Evolutionary conservation across 768 basidiomycete genomes (phyloP).

Genomic region (Myochromella boudieri): DNA sequence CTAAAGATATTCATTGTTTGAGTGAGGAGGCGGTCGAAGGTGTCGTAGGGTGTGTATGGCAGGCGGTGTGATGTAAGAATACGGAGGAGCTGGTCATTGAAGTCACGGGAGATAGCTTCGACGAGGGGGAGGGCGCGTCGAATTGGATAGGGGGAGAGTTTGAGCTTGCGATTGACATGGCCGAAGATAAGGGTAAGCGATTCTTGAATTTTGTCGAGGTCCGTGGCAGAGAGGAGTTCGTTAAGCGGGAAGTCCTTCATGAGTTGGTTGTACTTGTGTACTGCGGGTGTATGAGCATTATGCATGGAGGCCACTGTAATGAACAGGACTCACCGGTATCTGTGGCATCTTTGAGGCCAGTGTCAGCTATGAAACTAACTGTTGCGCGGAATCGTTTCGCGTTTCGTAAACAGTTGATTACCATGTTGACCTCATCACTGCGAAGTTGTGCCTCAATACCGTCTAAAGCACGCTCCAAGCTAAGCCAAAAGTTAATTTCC

Average conservation of each 20-base stretch:
- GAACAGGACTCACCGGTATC: constrained; percentile 81
- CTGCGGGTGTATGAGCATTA: constrained; percentile 34
- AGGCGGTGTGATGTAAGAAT: constrained; percentile 90
- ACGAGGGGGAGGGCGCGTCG: constrained; percentile 94
- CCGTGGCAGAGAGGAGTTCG: constrained; percentile 93
- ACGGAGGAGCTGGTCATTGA: constrained; percentile 91
- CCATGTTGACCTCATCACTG: constrained; percentile 90
- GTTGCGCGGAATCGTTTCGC: constrained; percentile 97
- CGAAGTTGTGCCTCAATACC: constrained; percentile 89
- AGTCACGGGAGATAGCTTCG: constrained; percentile 96
- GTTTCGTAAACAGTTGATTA: constrained; percentile 91
- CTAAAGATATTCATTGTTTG: constrained; percentile 78
- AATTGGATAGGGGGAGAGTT: constrained; percentile 95
- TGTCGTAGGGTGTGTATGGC: constrained; percentile 91
- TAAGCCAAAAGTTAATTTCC: constrained; percentile 99
- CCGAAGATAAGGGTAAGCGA: constrained; percentile 83
- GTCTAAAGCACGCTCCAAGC: constrained; percentile 90
- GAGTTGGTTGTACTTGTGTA: constrained; percentile 96
- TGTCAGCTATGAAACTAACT: constrained; percentile 97
- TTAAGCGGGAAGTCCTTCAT: constrained; percentile 99
- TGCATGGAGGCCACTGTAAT: not conserved
- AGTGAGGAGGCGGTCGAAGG: constrained; percentile 83
- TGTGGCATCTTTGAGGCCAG: constrained; percentile 91
- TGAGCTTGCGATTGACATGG: constrained; percentile 94
- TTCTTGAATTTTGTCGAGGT: constrained; percentile 93